phyloP scores from a whole-genome alignment of 2,329 filamentous ascomycete species.

The Calonectria fujianensis region DNA sequence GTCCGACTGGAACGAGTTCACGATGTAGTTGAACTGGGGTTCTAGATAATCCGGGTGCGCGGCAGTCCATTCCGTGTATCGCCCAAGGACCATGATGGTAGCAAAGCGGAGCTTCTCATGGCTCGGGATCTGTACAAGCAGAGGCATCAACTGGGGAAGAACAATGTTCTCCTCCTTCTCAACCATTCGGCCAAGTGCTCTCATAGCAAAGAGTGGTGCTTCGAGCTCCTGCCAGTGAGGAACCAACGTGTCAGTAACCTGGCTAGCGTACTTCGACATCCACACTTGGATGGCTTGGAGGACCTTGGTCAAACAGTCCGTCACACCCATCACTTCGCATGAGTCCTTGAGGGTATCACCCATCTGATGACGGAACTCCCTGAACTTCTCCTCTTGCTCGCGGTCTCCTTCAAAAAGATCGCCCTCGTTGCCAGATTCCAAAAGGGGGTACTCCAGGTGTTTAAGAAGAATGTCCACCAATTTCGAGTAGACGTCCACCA shows the following conservation, averaged over 20 bases:
- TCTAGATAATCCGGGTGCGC: slow-evolving; percentile 94
- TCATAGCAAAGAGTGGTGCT: slow-evolving; percentile 94
- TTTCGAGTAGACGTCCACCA: slow-evolving; percentile 88
- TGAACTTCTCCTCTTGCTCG: slow-evolving; percentile 96
- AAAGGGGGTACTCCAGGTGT: slow-evolving; percentile 89
- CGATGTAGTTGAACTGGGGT: slow-evolving; percentile 95
- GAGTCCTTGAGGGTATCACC: slow-evolving; percentile 98
- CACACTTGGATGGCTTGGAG: slow-evolving; percentile 90
- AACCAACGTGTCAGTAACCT: slow-evolving; percentile 83
- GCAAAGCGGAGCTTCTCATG: slow-evolving; percentile 99
- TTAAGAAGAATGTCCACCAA: slow-evolving; percentile 95
- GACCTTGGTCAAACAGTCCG: slow-evolving; percentile 92
- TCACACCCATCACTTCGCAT: slow-evolving; percentile 95
- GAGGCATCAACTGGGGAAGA: slow-evolving; percentile 91
- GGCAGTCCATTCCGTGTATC: slow-evolving; percentile 98
- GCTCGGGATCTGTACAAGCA: slow-evolving; percentile 94
- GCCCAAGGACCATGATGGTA: slow-evolving; percentile 96
- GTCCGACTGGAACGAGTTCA: slow-evolving; percentile 90
- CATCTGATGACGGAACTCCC: slow-evolving; percentile 97
- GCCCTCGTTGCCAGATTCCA: slow-evolving; percentile 82
- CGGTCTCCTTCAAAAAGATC: slow-evolving; percentile 97
- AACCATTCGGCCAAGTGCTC: slow-evolving; percentile 97
- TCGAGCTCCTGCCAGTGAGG: slow-evolving; percentile 98
- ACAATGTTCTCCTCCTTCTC: slow-evolving; percentile 91
- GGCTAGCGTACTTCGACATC: slow-evolving; percentile 87